These are phyloP conservation scores for Telfairia occidentalis DNA, from an alignment of 331 rosid genomes.

Conservation along the genomic window DNA sequence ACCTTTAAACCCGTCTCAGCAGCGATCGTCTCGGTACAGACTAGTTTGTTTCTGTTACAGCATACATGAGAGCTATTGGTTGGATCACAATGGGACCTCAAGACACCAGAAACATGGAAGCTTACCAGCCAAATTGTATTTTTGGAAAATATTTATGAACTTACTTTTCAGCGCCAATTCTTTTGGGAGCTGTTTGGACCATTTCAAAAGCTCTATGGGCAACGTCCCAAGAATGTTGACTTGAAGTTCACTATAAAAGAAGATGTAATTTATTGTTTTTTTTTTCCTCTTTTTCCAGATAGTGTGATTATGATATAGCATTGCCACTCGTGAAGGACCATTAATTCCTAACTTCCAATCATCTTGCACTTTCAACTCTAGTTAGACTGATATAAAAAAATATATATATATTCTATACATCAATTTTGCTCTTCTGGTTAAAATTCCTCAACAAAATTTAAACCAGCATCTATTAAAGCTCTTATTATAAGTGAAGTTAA, in stretches of 20 bases:
- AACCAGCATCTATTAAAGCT: background rate
- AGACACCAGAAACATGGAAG: background rate
- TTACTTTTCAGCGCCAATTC: slow-evolving; percentile 9
- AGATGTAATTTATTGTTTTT: slow-evolving; percentile 21
- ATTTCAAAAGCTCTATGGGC: slow-evolving; percentile 17
- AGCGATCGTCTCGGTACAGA: background rate
- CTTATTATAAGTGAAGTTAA: background rate
- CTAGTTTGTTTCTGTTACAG: background rate
- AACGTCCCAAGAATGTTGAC: slow-evolving; percentile 17
- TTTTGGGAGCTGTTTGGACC: slow-evolving; percentile 21
- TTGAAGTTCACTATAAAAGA: slow-evolving; percentile 25
- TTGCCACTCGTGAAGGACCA: slow-evolving; percentile 4
- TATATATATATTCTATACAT: background rate
- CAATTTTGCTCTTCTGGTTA: background rate
- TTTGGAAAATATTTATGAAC: background rate
- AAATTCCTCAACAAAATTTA: no score
- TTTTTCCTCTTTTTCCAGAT: slow-evolving; percentile 15
- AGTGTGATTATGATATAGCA: slow-evolving; percentile 17
- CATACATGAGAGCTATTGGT: background rate
- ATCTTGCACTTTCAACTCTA: background rate
- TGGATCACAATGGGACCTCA: background rate
- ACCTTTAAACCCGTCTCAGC: background rate
- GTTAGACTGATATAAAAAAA: background rate
- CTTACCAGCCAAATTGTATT: background rate
- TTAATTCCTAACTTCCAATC: background rate